Percentiles rank a stretch among this genome's conserved stretches.
phyloP scores from a whole-genome alignment of 2,329 filamentous ascomycete genomes.

The Xylaria sp. region DNA sequence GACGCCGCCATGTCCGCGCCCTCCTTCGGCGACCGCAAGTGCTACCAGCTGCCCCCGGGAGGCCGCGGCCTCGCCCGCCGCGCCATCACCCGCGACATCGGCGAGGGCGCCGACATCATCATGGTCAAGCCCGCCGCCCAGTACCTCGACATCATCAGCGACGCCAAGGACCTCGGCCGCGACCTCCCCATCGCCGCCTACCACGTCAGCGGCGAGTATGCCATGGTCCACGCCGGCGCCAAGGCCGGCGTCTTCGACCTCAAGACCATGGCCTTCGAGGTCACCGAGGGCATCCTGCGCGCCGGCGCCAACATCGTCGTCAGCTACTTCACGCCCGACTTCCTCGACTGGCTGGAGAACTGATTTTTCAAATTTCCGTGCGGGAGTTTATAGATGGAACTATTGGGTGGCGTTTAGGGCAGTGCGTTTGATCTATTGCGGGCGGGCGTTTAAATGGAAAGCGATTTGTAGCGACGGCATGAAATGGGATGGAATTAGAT shows the following conservation, averaged over 20 bases:
- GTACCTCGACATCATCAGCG: constrained; percentile 96
- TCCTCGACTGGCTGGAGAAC: constrained; percentile 69
- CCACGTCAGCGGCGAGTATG: constrained; percentile 95
- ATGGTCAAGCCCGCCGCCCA: constrained; percentile 98
- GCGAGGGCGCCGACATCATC: constrained; percentile 94
- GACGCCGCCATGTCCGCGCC: constrained; percentile 92
- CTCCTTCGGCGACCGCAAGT: constrained; percentile 91
- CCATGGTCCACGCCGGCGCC: constrained; percentile 95
- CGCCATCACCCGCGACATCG: constrained; percentile 87
- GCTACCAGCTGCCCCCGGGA: constrained; percentile 94
- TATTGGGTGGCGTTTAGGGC: constrained; percentile 18
- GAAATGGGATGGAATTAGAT: constrained; percentile 5
- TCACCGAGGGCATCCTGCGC: constrained; percentile 88
- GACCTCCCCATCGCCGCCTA: constrained; percentile 95
- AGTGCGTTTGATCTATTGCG: neutral
- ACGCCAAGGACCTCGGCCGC: constrained; percentile 91
- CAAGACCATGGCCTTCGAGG: constrained; percentile 93
- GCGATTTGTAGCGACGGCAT: neutral
- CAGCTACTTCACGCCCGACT: constrained; percentile 90
- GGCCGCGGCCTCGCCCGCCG: constrained; percentile 89
- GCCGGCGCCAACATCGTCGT: constrained; percentile 93
- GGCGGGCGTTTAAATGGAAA: constrained; percentile 20
- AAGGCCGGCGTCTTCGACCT: constrained; percentile 97
- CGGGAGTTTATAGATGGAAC: constrained; percentile 1
- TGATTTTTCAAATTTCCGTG: constrained; percentile 37